Base-by-base conservation (phyloP, 1,139 yeast genomes). In the Suhomyces taliae region DNA sequence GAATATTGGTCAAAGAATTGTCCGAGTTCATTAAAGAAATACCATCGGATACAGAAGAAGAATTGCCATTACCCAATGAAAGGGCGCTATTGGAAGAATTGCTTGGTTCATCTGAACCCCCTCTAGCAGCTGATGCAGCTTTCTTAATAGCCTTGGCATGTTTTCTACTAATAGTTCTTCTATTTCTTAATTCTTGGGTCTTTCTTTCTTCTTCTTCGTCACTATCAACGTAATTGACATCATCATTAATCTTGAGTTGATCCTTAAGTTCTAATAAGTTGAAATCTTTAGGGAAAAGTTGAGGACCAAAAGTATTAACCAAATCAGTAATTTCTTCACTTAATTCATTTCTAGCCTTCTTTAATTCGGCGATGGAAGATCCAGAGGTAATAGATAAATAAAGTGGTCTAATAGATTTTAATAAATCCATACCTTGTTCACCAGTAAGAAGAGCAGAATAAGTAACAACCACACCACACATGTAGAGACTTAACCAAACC, bases 361-460 rank as follows among this genome's bases (percentile, higher is more conserved):
- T 80, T 49, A 77, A 68, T 46, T 79, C 84, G 43, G 69, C 64
- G 39, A 83, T 73, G 34, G 85, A 82, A 49, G 88, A 83, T 12
- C 83, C 81, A 41, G 82, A 77, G 6, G 79, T 78, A 36, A 91
- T 67, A 2, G 96, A 86, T 38, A 90, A 69, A 61, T 90, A 86
- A 43, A 91, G 70, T 0, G 98, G 97, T 53, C 90, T 77, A 51
- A 91, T 70, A 6, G 95, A 84, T 62, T 90, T 90, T 65, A 87
- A 81, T 43, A 89, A 74, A 62, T 93, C 98, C 81, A 89, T 76
- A 19, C 99, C 98, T 54, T 86, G 88, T 61, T 93, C 99, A 44
- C 99, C 98, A 46, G 90, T 83, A 26, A 88, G 76, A 54, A 93
- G 74, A 0, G 98, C 96, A 24, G 96, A 83, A 63, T 89, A 91